A percentile compares a stretch with the other conserved stretches of the same genome.
phyloP scores from a whole-genome alignment of 805 yeast genomes.

The Jamesozyma gamospora region DNA sequence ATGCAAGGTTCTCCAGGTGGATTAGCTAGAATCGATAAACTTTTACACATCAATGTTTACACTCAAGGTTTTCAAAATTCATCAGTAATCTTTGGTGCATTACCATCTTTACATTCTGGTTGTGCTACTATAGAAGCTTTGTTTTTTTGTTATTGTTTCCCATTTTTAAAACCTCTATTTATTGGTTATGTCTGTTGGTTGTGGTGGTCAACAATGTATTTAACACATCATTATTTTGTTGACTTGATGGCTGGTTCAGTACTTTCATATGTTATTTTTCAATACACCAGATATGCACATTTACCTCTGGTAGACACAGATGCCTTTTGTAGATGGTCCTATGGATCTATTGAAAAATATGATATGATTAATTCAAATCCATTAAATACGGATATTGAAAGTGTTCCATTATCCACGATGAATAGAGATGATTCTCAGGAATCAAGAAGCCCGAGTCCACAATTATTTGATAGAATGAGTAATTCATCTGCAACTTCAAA shows the following conservation, averaged over 20 bases:
- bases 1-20: conserved; percentile 97
- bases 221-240: conserved; percentile 92
- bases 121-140: conserved; percentile 90
- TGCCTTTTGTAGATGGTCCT: conserved; percentile 64
- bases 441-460: conserved; percentile 15
- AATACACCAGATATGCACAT: conserved; percentile 53
- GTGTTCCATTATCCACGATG: conserved; percentile 13
- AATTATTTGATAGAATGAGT: conserved; percentile 25
- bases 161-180: conserved; percentile 54
- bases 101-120: conserved; percentile 83
- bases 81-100: conserved; percentile 90
- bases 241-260: conserved; percentile 91
- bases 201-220: conserved; percentile 98
- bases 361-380: conserved; percentile 32
- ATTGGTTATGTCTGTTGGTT: conserved; percentile 78
- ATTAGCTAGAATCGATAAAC: conserved; percentile 69
- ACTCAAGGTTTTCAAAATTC: conserved; percentile 74
- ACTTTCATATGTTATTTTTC: conserved; percentile 62
- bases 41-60: conserved; percentile 74
- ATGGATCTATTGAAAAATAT: conserved; percentile 32
- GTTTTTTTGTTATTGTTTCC: conserved; percentile 76
- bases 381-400: conserved; percentile 28
- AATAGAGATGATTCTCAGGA: conserved; percentile 1
- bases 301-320: conserved; percentile 50
- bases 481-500: conserved; percentile 26